Evolutionary conservation across 768 basidiomycete genomes (phyloP), one percentile per base, ranked within the genome.

Genomic region (Collybia nuda): DNA sequence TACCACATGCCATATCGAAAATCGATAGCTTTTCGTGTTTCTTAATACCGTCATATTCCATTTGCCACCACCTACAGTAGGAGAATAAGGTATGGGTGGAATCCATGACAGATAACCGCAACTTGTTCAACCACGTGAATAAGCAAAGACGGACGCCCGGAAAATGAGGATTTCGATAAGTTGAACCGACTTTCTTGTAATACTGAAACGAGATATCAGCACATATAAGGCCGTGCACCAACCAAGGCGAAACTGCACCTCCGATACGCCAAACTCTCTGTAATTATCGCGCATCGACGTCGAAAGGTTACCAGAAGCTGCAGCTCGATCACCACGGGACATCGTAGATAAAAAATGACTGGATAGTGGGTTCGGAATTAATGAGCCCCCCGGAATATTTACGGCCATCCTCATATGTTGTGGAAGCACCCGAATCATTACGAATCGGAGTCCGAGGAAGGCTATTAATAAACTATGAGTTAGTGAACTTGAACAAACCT

Each of bases 161-260:
- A 54, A 81, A 86, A 66, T 88, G 86, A 0, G 86, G 85, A 59
- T 88, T 88, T 11, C 86, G 79, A 65, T 90, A 88, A 8, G 78
- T 81, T 17, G 80, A 65, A n/a, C 80, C 80, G 1, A 87, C 84
- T 69, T 80, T 80, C 40, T 67, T 74, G 60, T 85, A 84, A 59
- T 84, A 85, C 84, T 85, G 17, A 39, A 17, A 12, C 32, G 23
- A 40, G 26, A 18, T 32, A 38, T 18, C 32, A 15, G 24, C 28
- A 23, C 3, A 39, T 14, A 17, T 21, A 44, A 11, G 12, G 7
- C 7, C 32, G 3, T 32, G 9, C 19, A 11, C 26, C 17, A 45
- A 42, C 11, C 21, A 28, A 47, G 22, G 38, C 32, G 24, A 43
- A n/a, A 15, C 48, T 73, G 11, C 60, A 81, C 84, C 60, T 85